Base-by-base conservation (phyloP, 2,329 filamentous ascomycete species). In the Sclerotinia spermophila region DNA sequence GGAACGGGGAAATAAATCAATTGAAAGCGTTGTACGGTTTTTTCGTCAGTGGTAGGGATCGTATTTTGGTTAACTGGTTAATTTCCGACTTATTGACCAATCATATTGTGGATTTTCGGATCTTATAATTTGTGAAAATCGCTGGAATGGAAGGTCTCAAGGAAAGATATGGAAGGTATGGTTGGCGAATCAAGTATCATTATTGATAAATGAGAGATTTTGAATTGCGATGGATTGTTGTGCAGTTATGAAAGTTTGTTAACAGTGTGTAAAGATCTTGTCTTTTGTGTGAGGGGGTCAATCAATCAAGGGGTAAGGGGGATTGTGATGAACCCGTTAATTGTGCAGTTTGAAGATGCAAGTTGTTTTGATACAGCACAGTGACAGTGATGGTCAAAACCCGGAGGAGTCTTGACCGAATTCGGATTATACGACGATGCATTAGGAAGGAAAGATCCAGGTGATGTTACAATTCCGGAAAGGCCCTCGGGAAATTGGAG, bases 31-130 rank as follows among this genome's bases (percentile, higher is more conserved):
- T 44, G 24, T 33, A 19, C 24, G 35, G 21, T 21, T 48, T 64
- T 64, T 35, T 62, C 30, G 60, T 64, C 60, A 64, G 27, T 17
- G 30, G 60, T 64, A n/a, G 21, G 30, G 58, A 60, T 61, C 24
- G 61, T 38, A 21, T 27, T 51, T n/a, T n/a, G n/a, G n/a, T n/a
- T n/a, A n/a, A n/a, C n/a, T 35, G 21, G n/a, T 51, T 64, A 64
- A 64, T 64, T 51, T 64, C 61, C 61, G 61, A 38, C 27, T 48
- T 45, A 64, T 64, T 27, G 60, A 64, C 60, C 42, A 64, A 64
- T 51, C 61, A 64, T 27, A 38, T 64, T 51, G 44, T 48, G 59
- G 60, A 21, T 19, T 48, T 48, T 24, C 13, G 38, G 38, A 44
- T 48, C n/a, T 45, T 44, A 33, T 24, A 21, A 24, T 45, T 33